Evolutionary conservation across 2,329 filamentous ascomycete genomes (phyloP).

Genomic region (Sphaceloma murrayae): DNA sequence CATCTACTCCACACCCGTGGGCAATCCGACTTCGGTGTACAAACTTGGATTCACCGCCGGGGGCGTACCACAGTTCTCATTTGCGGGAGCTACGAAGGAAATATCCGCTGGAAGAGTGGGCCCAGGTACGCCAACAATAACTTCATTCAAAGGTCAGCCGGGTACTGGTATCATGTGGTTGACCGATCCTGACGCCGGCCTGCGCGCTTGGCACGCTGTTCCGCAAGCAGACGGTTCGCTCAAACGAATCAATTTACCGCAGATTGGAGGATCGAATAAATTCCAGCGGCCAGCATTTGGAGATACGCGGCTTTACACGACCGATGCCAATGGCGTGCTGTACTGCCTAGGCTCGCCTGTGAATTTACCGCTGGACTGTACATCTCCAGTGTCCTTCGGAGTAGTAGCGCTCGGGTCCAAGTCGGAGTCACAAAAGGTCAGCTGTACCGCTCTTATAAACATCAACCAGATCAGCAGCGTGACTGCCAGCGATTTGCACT

Average conservation of each 20-base stretch:
- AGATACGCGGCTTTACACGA: constrained; percentile 33
- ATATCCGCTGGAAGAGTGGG: constrained; percentile 25
- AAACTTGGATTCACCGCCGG: constrained; percentile 22
- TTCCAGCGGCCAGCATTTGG: constrained; percentile 35
- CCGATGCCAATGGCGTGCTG: constrained; percentile 27
- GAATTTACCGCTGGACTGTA: constrained; percentile 35
- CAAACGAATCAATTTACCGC: constrained; percentile 30
- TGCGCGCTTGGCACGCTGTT: constrained; percentile 35
- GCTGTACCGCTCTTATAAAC: constrained; percentile 33
- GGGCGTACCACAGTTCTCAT: constrained; percentile 24
- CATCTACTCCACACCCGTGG: constrained; percentile 27
- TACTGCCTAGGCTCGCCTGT: constrained; percentile 35
- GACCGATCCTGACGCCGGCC: constrained; percentile 32
- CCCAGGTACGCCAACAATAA: constrained; percentile 31
- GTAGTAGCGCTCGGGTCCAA: constrained; percentile 29
- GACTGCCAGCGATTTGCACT: constrained; percentile 30
- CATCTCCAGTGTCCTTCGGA: constrained; percentile 34
- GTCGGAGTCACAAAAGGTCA: constrained; percentile 26
- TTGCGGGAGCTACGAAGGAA: constrained; percentile 25
- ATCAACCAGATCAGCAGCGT: constrained; percentile 32
- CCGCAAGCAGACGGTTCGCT: constrained; percentile 31
- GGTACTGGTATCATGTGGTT: constrained; percentile 36
- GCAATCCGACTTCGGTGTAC: constrained; percentile 26
- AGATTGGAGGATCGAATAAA: constrained; percentile 33
- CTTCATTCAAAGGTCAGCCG: constrained; percentile 29